Conservation (phyloP, 345 rosid genomes). For the Arabidopsis thaliana region TAIR10.1 NC_003071.7:13766001-13766500, state of each 20-base stretch:
- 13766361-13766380: too few species aligned
- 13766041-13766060: slow-evolving; percentile 8
- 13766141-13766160: not conserved
- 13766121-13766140: not conserved
- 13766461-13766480: too few species aligned
- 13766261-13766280: not conserved
- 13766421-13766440: too few species aligned
- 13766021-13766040: slow-evolving; percentile 30
- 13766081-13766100: slow-evolving; percentile 4
- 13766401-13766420: too few species aligned
- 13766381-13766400: too few species aligned
- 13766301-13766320: too few species aligned
- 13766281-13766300: too few species aligned
- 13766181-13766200: not conserved
- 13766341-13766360: too few species aligned
- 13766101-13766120: not conserved
- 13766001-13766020: not conserved
- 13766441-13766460: too few species aligned
- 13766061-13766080: slow-evolving; percentile 25
- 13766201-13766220: slow-evolving; percentile 25
- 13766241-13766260: not conserved
- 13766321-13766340: too few species aligned
- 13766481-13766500: too few species aligned
- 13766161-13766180: not conserved
- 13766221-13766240: not conserved